A percentile compares a stretch with the other conserved stretches of the same genome.
These are phyloP conservation scores for Neurospora sp. DNA, from an alignment of 495 filamentous ascomycete species.

Conservation along the genomic window DNA sequence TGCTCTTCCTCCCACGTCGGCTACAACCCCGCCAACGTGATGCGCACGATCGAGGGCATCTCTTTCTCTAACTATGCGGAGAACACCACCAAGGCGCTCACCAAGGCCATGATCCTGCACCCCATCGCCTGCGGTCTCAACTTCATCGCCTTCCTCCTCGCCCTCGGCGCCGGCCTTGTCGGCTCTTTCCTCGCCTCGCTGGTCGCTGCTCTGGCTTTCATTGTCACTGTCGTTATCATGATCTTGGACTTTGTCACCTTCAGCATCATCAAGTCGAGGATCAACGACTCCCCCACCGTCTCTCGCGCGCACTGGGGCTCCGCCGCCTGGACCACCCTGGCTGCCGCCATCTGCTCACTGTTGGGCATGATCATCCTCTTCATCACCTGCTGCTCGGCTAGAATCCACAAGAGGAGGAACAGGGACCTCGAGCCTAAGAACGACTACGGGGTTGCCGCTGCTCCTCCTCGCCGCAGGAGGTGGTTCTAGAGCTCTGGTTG, in stretches of 20 bases:
- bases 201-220: slow-evolving; percentile 39
- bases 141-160: slow-evolving; percentile 49
- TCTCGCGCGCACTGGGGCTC: slow-evolving; percentile 32
- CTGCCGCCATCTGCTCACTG: slow-evolving; percentile 39
- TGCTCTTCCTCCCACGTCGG: slow-evolving; percentile 39
- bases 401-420: slow-evolving; percentile 20
- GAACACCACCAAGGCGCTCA: slow-evolving; percentile 38
- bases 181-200: slow-evolving; percentile 42
- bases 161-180: slow-evolving; percentile 42
- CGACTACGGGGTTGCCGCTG: slow-evolving; percentile 4
- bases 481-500: not conserved
- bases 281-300: slow-evolving; percentile 30
- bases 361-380: slow-evolving; percentile 45
- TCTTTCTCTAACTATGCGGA: slow-evolving; percentile 27
- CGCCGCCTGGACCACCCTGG: slow-evolving; percentile 44
- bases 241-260: slow-evolving; percentile 47
- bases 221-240: slow-evolving; percentile 44
- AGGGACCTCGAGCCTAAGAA: slow-evolving; percentile 2
- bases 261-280: slow-evolving; percentile 38
- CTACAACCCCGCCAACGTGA: slow-evolving; percentile 40
- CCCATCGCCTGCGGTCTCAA: slow-evolving; percentile 46
- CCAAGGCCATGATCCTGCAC: slow-evolving; percentile 50
- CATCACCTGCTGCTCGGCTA: slow-evolving; percentile 44
- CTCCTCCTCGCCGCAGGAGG: slow-evolving; percentile 5
- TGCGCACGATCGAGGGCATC: slow-evolving; percentile 26